Evolutionary conservation across 768 basidiomycete genomes (phyloP), one percentile per base, ranked within the genome.

Genomic region (Nidularia sp.): DNA sequence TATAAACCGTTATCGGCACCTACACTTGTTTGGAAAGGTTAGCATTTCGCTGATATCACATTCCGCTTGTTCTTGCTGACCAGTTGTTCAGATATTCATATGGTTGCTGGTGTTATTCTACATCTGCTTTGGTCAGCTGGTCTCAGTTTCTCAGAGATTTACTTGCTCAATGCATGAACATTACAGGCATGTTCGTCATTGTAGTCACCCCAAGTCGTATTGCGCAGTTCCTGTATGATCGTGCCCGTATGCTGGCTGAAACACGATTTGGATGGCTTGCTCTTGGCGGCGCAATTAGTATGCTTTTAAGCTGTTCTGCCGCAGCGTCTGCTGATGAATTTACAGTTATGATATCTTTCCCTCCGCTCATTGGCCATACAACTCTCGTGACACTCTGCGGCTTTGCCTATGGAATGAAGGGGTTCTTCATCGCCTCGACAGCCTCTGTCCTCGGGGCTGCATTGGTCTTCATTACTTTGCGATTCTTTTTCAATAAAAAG

Each of bases 331-430:
- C 1, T 44, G 13, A 45, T 46, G 46, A 1, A 18, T 18, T 59
- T 15, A 39, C 60, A 80, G 79, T 77, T 15, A 54, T 75, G 18
- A 69, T 76, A 32, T 83, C 78, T 10, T 79, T 84, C 57, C 85
- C 81, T 15, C 86, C 80, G 12, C 63, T 83, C 55, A 72, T 86
- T 50, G 89, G 89, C 1, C 84, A 86, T 64, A 85, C 85, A 0
- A 86, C 87, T 0, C 66, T 77, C 18, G 66, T 82, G 31, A 83
- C 85, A 9, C 63, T 94, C 6, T 86, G 84, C 59, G 92, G 92
- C 1, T 93, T 92, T 66, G 86, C 89, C 1, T 93, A 89, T 59
- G 91, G 92, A 44, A 76, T 90, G 71, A 77, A 77, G 52, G 92
- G 92, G 0, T 86, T 88, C 68, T 75, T 74, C 56, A 77, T 93